Conservation (phyloP, 306 rosid species). For the Styphnolobium japonicum region DNA sequence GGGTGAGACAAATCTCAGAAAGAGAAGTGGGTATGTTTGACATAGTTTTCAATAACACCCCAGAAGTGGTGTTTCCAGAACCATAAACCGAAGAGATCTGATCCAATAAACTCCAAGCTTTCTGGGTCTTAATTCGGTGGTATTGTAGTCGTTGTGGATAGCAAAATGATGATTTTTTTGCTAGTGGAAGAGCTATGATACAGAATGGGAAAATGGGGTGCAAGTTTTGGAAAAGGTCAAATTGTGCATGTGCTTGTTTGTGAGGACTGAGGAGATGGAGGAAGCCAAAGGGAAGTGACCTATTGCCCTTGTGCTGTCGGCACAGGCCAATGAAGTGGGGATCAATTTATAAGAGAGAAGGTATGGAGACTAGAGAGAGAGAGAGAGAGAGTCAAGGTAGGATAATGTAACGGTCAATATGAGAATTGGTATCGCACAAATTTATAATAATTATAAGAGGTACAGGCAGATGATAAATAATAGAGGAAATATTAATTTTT, state of each 20-base stretch:
- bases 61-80: background rate
- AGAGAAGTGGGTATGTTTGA: slow-evolving; percentile 64
- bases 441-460: no score
- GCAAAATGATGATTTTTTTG: no score
- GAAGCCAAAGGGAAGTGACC: background rate
- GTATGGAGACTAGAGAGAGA: background rate
- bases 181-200: no score
- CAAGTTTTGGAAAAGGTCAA: no score
- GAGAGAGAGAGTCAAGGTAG: background rate
- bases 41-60: slow-evolving; percentile 24
- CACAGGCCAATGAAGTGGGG: background rate
- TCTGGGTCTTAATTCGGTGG: background rate
- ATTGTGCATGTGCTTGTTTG: no score
- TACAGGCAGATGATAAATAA: no score
- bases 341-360: background rate
- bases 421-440: background rate
- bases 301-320: background rate
- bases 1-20: slow-evolving; percentile 59
- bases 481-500: no score
- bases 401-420: slow-evolving; percentile 29
- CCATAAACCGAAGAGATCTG: background rate
- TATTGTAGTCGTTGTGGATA: no score
- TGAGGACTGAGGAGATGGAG: no score
- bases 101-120: background rate
- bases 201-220: no score